A percentile compares a stretch with the other conserved stretches of the same genome.
Evolutionary conservation across 176 grass and related monocot genomes (phyloP).

Genomic region (Eleusine coracana): DNA sequence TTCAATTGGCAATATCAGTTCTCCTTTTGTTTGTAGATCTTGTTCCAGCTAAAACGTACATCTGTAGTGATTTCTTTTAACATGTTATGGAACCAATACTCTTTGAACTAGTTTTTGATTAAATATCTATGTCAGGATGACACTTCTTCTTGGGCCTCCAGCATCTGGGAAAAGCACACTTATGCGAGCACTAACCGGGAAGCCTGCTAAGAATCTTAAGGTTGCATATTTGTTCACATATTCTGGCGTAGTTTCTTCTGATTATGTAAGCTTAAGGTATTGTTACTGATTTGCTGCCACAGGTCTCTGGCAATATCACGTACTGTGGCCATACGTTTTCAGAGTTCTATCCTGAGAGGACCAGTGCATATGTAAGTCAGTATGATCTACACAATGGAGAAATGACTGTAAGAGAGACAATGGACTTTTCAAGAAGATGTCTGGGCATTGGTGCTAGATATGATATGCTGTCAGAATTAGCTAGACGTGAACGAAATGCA

Average conservation of each 20-base stretch:
- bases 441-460: constrained; percentile 65
- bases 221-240: constrained; percentile 27
- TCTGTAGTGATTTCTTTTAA: not conserved
- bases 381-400: constrained; percentile 69
- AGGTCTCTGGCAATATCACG: constrained; percentile 53
- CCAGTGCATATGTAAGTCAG: constrained; percentile 64
- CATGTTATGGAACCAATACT: not conserved
- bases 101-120: constrained; percentile 19
- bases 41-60: not conserved
- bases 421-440: constrained; percentile 69
- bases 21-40: not conserved
- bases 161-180: constrained; percentile 87
- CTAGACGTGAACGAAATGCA: constrained; percentile 52
- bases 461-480: constrained; percentile 62
- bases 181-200: constrained; percentile 71
- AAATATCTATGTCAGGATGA: constrained; percentile 63
- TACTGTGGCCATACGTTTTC: constrained; percentile 60
- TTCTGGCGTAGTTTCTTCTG: not conserved
- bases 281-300: not conserved
- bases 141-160: constrained; percentile 92
- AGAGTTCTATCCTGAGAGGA: constrained; percentile 73
- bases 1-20: not conserved
- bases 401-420: constrained; percentile 78
- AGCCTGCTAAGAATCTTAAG: constrained; percentile 71
- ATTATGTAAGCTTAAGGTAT: not conserved